phyloP scores from a whole-genome alignment of 306 rosid genomes.

The Malus domestica region ASM211411v1 NC_041802.1:23827501-23828000 shows the following conservation, averaged over 20 bases:
- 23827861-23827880: conserved; percentile 76
- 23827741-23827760: background rate
- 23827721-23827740: background rate
- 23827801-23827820: conserved; percentile 69
- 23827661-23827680: conserved; percentile 95
- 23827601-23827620: conserved; percentile 80
- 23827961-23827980: conserved; percentile 76
- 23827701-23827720: background rate
- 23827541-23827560: conserved; percentile 13
- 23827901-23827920: conserved; percentile 82
- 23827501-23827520: background rate
- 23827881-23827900: conserved; percentile 70
- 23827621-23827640: conserved; percentile 71
- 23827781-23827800: conserved; percentile 10
- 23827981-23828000: conserved; percentile 93
- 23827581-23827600: conserved; percentile 87
- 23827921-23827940: conserved; percentile 85
- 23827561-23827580: conserved; percentile 67
- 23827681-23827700: background rate
- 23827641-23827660: conserved; percentile 78
- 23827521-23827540: conserved; percentile 3
- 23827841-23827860: conserved; percentile 84
- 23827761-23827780: background rate
- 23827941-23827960: conserved; percentile 92
- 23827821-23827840: conserved; percentile 66